Evolutionary conservation across 352 stramenopile genomes (phyloP), one percentile per base, ranked within the genome.

Genomic region (Pythium periplocum): DNA sequence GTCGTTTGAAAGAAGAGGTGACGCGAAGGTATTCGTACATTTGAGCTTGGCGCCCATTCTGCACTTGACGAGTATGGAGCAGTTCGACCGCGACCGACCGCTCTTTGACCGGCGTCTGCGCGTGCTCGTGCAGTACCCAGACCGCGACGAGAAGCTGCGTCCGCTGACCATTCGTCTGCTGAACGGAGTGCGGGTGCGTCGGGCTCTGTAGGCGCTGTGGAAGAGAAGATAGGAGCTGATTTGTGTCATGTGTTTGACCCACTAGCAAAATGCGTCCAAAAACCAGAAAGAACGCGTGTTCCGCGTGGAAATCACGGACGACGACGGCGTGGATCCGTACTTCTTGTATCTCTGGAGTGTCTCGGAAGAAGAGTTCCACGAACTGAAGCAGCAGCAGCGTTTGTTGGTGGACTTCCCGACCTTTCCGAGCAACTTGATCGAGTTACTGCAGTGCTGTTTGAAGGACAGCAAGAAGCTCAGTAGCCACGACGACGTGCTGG

Each of bases 291-390:
- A 96, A 53, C 76, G 79, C 38, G 82, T 97, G 48, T 78, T 98
- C 39, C 90, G 92, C 52, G 87, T 98, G 33, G 91, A 98, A 64
- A 87, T 98, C 40, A 98, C 93, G 10, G 87, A 98, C 61, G 90
- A 94, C 45, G 83, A 97, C 44, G 84, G 96, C 42, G 71, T 62
- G 4, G 89, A 98, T 51, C 83, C 88, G 54, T 97, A 90, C 57
- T 98, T 97, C 59, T 61, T 97, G 45, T 97, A 94, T 59, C 72
- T 93, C 10, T 92, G 93, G 72, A 91, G 95, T 61, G 93, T 98
- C 34, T 93, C 85, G 30, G 93, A 98, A 62, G 87, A 96, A 62
- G 90, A 98, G 60, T 98, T 98, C 62, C 92, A 97, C 60, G 82
- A 95, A 39, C 69, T 98, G 4, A 98, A 98, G 71, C 73, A 90